These are phyloP conservation scores for Saccharomycopsis sp. DNA, from an alignment of 805 yeast genomes.

Conservation along the genomic window DNA sequence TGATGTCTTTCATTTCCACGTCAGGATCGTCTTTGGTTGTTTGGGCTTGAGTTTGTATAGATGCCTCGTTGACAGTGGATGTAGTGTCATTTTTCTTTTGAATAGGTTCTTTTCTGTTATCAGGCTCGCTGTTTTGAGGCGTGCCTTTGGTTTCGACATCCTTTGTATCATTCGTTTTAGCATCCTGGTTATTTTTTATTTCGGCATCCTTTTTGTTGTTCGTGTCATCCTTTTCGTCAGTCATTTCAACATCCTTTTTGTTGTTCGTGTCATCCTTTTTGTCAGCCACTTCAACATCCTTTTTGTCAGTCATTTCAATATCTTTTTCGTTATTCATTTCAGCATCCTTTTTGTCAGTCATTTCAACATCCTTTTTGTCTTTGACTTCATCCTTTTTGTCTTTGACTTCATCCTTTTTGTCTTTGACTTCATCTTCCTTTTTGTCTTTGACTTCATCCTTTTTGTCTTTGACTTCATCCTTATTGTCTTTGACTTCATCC, in stretches of 20 bases:
- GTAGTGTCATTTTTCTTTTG: no score
- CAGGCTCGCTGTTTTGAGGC: no score
- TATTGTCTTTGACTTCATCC: no score
- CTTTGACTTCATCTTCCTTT: conserved; percentile 6
- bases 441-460: conserved; percentile 23
- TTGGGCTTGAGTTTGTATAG: no score
- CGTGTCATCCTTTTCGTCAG: conserved; percentile 24
- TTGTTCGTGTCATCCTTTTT: conserved; percentile 32
- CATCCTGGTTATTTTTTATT: conserved; percentile 21
- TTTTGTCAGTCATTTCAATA: conserved; percentile 23
- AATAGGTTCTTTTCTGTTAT: no score
- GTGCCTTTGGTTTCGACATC: no score
- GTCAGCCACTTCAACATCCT: no score
- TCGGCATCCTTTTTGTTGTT: conserved; percentile 6
- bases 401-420: conserved; percentile 30
- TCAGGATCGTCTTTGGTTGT: background rate
- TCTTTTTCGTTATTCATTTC: conserved; percentile 21
- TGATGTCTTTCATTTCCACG: conserved; percentile 23
- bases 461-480: conserved; percentile 21
- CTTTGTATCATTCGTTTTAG: conserved; percentile 23
- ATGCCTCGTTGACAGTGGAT: no score
- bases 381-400: conserved; percentile 28
- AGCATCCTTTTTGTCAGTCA: conserved; percentile 10
- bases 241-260: conserved; percentile 26
- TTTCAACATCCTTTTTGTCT: conserved; percentile 24